phyloP scores from a whole-genome alignment of 805 yeast species.

The Metschnikowia chrysomelidarum region DNA sequence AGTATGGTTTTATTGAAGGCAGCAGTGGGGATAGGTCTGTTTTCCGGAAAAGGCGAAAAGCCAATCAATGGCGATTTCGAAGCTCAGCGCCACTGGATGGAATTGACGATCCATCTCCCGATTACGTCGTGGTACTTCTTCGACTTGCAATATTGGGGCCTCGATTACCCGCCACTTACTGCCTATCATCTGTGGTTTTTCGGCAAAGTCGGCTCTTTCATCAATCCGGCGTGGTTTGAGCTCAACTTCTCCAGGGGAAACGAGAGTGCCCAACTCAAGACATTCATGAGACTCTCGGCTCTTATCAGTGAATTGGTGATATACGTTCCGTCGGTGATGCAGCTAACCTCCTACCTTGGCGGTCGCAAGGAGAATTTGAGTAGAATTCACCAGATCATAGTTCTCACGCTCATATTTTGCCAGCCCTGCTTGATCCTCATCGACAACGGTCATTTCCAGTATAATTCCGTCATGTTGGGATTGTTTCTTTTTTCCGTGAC shows the following conservation, averaged over 20 bases:
- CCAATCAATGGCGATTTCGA: conserved; percentile 96
- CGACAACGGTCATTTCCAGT: conserved; percentile 98
- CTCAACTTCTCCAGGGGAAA: conserved; percentile 71
- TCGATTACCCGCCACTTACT: conserved; percentile 96
- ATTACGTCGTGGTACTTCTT: conserved; percentile 80
- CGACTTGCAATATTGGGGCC: conserved; percentile 91
- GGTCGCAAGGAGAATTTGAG: conserved; percentile 47
- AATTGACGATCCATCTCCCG: conserved; percentile 76
- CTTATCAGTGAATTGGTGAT: conserved; percentile 69
- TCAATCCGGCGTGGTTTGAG: conserved; percentile 74
- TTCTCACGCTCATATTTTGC: conserved; percentile 74
- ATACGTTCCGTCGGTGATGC: conserved; percentile 78
- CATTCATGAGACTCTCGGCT: conserved; percentile 82
- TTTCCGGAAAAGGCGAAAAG: conserved; percentile 66
- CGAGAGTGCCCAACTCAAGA: conserved; percentile 65
- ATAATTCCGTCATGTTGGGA: conserved; percentile 92
- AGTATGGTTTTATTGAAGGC: conserved; percentile 74
- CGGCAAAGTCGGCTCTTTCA: conserved; percentile 67
- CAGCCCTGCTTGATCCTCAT: conserved; percentile 82
- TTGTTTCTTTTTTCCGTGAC: conserved; percentile 66
- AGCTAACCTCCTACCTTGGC: conserved; percentile 70
- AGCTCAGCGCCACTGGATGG: conserved; percentile 98
- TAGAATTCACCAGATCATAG: conserved; percentile 72
- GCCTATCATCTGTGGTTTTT: conserved; percentile 86
- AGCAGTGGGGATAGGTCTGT: conserved; percentile 87